These are phyloP conservation scores for Escallonia rubra DNA, from an alignment of 129 eudicot species.

Conservation along the genomic window DNA sequence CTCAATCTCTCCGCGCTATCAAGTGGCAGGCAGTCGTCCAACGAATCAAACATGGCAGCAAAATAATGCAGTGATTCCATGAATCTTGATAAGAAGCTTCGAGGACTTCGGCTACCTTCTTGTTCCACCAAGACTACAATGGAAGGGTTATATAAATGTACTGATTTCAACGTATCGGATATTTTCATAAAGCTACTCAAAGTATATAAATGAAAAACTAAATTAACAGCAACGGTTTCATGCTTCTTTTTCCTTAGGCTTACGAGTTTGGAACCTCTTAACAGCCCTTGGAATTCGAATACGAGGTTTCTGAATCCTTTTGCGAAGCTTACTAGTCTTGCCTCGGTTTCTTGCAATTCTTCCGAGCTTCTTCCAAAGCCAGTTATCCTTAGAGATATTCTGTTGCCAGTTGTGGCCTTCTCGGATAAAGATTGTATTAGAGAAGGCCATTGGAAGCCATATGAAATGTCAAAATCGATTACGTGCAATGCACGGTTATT, in stretches of 20 bases:
- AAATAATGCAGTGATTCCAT: slow-evolving; percentile 57
- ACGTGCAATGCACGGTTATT: slow-evolving; percentile 48
- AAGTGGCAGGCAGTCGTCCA: slow-evolving; percentile 55
- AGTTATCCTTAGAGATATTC: slow-evolving; percentile 48
- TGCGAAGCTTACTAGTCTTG: slow-evolving; percentile 47
- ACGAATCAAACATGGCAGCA: slow-evolving; percentile 60
- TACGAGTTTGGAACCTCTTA: slow-evolving; percentile 27
- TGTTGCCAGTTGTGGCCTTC: slow-evolving; percentile 30
- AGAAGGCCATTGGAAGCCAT: slow-evolving; percentile 94
- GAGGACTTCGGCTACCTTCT: slow-evolving; percentile 42
- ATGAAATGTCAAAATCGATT: slow-evolving; percentile 58
- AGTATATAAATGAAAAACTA: slow-evolving; percentile 35
- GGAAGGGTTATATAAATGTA: slow-evolving; percentile 34
- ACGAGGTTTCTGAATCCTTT: slow-evolving; percentile 31
- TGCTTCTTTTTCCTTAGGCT: slow-evolving; percentile 29
- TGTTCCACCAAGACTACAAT: slow-evolving; percentile 41
- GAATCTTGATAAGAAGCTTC: slow-evolving; percentile 43
- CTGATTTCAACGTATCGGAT: slow-evolving; percentile 34
- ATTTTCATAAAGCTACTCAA: slow-evolving; percentile 20
- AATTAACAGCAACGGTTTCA: slow-evolving; percentile 46
- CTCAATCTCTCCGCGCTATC: slow-evolving; percentile 44
- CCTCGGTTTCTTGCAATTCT: slow-evolving; percentile 46
- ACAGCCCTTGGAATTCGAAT: slow-evolving; percentile 43
- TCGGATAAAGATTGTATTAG: slow-evolving; percentile 82
- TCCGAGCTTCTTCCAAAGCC: slow-evolving; percentile 53